Base-by-base conservation (phyloP, 2,329 filamentous ascomycete genomes). In the Ilyonectria sp. region DNA sequence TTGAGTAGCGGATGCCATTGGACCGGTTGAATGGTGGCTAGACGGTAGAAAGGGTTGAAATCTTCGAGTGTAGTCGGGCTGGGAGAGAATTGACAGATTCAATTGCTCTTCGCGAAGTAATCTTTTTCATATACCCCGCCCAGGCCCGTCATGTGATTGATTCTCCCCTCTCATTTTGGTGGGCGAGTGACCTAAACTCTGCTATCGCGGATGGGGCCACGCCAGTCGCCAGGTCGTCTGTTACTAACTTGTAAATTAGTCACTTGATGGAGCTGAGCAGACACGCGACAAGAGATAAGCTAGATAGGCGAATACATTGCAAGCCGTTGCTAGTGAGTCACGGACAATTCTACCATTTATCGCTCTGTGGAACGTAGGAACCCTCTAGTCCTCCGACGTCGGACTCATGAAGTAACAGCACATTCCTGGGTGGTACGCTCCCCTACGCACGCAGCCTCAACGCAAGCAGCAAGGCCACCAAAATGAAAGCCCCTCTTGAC, bases 401-500 rank as follows among this genome's bases (percentile, higher is more conserved):
- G 15, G 40, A 8, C 15, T 17, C 2, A n/a, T n/a, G 29, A 52
- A 19, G 49, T 6, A 33, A 10, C 29, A 10, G 29, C 9, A 35
- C 9, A 31, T 21, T 21, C 17, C 9, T 19, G 9, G 10, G 19
- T 8, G 9, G 15, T 40, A 1, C 21, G 43, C 10, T 49, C n/a
- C 15, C 62, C 55, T 11, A 8, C 19, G 9, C 72, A 78, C 7
- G 74, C 75, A 1, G 72, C 70, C 1, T 70, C 63, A 37, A 78
- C 69, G 57, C 76, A 79, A 0, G 19, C 60, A 35, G 62, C 71
- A 15, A 78, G 46, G 17, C 74, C 72, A 1, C 69, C 74, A 62
- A 79, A 79, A 8, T 70, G 66, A 40, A 76, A 76, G 0, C 47
- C 58, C 44, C 61, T 71, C 9, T 72, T 65, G 1, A 70, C 70